A percentile compares a stretch with the other conserved stretches of the same genome.
These are phyloP conservation scores for Rhytidiadelphus loreus DNA, from an alignment of 225 moss, liverwort and hornwort species.

Conservation along the genomic window DNA sequence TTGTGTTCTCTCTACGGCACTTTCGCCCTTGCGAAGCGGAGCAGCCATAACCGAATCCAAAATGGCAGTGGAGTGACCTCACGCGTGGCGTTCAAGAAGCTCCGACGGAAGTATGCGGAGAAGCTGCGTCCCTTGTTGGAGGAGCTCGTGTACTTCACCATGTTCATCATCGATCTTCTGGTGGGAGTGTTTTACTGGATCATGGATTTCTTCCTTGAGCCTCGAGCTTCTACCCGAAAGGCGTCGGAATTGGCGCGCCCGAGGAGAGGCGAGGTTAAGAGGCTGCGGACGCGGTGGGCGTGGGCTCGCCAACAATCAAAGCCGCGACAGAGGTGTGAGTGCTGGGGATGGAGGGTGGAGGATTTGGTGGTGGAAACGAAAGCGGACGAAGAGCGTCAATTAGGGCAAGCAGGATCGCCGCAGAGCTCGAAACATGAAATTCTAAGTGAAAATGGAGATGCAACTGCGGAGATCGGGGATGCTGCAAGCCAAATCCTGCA, in stretches of 20 bases:
- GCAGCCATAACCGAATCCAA: background rate
- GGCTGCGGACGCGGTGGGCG: conserved; percentile 28
- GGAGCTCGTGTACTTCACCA: conserved; percentile 28
- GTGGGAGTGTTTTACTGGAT: conserved; percentile 28
- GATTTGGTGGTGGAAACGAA: background rate
- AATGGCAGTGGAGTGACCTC: background rate
- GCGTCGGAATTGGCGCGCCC: background rate
- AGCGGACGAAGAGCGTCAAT: background rate
- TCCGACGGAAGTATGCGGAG: conserved; percentile 22
- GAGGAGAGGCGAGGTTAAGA: conserved; percentile 39
- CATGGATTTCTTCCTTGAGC: conserved; percentile 19
- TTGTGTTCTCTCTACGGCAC: conserved; percentile 37
- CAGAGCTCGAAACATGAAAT: background rate
- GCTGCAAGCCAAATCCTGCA: background rate
- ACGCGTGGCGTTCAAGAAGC: conserved; percentile 27
- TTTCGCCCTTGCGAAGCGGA: conserved; percentile 34
- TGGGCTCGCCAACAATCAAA: conserved; percentile 6
- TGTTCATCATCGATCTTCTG: conserved; percentile 31
- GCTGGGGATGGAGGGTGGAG: conserved; percentile 56
- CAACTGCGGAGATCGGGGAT: background rate
- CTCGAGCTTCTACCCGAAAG: background rate
- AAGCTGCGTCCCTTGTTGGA: conserved; percentile 38
- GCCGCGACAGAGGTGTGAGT: conserved; percentile 28
- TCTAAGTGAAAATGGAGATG: background rate
- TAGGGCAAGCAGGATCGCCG: background rate